Base-by-base conservation (phyloP, 148 eudicot genomes). In the Fagopyrum homotropicum region DNA sequence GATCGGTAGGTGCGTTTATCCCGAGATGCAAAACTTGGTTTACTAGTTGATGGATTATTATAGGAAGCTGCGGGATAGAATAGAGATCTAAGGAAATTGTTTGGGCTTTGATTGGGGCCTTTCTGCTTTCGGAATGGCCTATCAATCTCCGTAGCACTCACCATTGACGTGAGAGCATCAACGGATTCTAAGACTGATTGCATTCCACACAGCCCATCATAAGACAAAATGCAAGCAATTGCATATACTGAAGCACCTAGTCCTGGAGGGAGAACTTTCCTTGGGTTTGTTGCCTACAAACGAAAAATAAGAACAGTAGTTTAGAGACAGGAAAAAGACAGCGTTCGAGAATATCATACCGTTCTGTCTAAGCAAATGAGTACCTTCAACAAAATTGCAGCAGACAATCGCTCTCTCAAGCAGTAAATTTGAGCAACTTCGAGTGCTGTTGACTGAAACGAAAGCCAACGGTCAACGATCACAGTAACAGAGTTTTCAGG, bases 361-460 rank as follows among this genome's bases (percentile, higher is more conserved):
- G 22, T 8, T 17, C 64, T 59, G 30, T 59, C 64, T 66, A 66
- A 66, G 46, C 70, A 66, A 35, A 35, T 46, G 4, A 50, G 68
- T 86, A 95, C 99, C 73, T 88, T 92, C 82, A 82, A 88, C 81
- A 86, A 82, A 76, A 86, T 84, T 75, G 99, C 94, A 1, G 91
- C 96, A 61, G 89, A 85, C 48, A 95, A 73, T 69, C 99, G 86
- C 84, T 95, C 99, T 82, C 99, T 88, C 78, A 95, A 83, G 81
- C 99, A 95, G 82, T 95, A 95, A 75, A 92, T 83, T 55, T 92
- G 94, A 77, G 99, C 99, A 78, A 89, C 92, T 75, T 95, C 94
- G 72, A 95, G 91, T 26, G 99, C 99, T 4, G 88, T 89, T 15
- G 86, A 79, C 82, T 85, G 79, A 44, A 85, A 95, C 29, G 89